phyloP scores from a whole-genome alignment of 345 rosid species.

The Lepidium aucheri region DNA sequence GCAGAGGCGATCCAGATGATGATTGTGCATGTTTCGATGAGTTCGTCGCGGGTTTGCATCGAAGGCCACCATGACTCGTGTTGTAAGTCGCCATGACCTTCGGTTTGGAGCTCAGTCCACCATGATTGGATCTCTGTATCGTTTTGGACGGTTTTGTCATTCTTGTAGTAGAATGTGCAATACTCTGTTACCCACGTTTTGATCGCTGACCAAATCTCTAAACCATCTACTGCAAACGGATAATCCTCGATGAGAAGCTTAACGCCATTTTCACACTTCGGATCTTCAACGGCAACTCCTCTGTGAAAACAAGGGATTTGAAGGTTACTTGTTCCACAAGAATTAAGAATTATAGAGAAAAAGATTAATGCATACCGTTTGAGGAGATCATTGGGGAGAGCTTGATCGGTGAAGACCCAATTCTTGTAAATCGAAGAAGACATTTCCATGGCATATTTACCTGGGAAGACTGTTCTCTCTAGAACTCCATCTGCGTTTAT shows the following conservation, averaged over 20 bases:
- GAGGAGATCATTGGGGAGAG: conserved; percentile 70
- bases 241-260: conserved; percentile 76
- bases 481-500: conserved; percentile 75
- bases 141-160: conserved; percentile 42
- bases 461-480: conserved; percentile 73
- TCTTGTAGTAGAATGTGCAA: conserved; percentile 61
- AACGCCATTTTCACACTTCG: conserved; percentile 43
- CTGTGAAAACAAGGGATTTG: conserved; percentile 25
- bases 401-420: conserved; percentile 78
- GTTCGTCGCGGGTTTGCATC: conserved; percentile 49
- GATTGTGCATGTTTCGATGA: conserved; percentile 60
- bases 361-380: conserved; percentile 41
- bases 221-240: conserved; percentile 88
- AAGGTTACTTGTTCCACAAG: not conserved
- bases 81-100: conserved; percentile 78
- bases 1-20: conserved; percentile 94
- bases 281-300: conserved; percentile 65
- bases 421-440: conserved; percentile 57
- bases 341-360: not conserved
- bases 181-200: conserved; percentile 75
- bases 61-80: conserved; percentile 76
- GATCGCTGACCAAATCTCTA: conserved; percentile 88
- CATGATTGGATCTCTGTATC: conserved; percentile 79
- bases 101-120: conserved; percentile 68
- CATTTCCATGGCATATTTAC: conserved; percentile 71